Evolutionary conservation across 1,284 basidiomycete genomes (phyloP), one percentile per base, ranked within the genome.

Genomic region (Trichosporon sp.): DNA sequence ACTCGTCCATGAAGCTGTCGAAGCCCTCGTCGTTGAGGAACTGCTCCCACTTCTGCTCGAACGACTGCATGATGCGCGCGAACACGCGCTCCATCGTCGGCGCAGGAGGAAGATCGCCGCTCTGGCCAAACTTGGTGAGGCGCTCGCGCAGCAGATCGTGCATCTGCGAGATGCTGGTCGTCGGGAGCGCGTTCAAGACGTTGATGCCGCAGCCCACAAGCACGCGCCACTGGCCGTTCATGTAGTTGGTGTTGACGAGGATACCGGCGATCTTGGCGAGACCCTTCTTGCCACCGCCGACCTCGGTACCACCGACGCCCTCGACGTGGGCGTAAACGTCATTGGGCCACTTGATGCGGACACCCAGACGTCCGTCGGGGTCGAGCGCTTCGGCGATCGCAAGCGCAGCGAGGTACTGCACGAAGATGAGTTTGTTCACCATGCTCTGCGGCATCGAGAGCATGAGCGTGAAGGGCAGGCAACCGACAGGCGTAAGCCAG

Each of bases 261-360:
- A 98, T 92, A 0, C 97, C 96, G 0, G 93, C 94, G 40, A 97
- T 85, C 83, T 98, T 98, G 79, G 81, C 84, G 67, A 73, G 75
- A 4, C 82, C 90, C 76, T 86, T 87, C 74, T 86, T 81, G 64
- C 81, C 81, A 10, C 73, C 67, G 26, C 80, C 80, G 6, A 77
- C 74, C 54, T 76, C 72, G 0, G 78, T 78, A 21, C 80, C 79
- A 1, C 81, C 80, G 6, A 84, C 85, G 5, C 85, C 86, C 7
- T 85, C 85, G 8, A 78, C 78, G 43, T 85, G 87, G 1, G 90
- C 91, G 79, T 98, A 99, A 6, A 99, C 86, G 79, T 99, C 96
- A 79, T 99, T 99, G 11, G 96, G 96, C 97, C 97, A 99, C 84
- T 99, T 99, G 68, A 99, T 86, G 65, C 90, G 88, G 4, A 96